Evolutionary conservation across 768 basidiomycete genomes (phyloP).

Genomic region (Coprinopsis cinerea): DNA sequence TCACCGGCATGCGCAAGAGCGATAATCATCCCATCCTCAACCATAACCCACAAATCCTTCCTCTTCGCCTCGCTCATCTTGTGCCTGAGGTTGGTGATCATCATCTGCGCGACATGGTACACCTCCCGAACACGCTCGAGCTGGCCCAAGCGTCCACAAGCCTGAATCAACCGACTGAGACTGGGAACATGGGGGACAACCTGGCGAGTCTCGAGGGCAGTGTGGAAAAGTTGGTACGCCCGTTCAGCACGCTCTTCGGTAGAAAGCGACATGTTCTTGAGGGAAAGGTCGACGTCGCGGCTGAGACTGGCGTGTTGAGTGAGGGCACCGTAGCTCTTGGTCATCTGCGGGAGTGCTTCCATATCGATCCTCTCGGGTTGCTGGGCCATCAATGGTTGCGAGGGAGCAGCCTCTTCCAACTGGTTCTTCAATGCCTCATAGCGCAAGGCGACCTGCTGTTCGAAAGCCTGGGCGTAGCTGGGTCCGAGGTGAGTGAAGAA

Average conservation of each 20-base stretch:
- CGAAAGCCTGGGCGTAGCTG: slow-evolving; percentile 1
- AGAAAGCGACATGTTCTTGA: slow-evolving; percentile 7
- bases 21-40: slow-evolving; percentile 90
- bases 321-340: neutral
- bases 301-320: neutral
- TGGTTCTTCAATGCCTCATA: slow-evolving; percentile 2
- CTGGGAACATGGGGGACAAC: slow-evolving; percentile 45
- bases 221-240: slow-evolving; percentile 47
- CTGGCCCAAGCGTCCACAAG: slow-evolving; percentile 58
- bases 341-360: neutral
- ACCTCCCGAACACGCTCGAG: slow-evolving; percentile 55
- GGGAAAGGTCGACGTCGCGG: slow-evolving; percentile 8
- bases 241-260: slow-evolving; percentile 7
- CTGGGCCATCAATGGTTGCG: neutral
- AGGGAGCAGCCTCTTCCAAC: neutral
- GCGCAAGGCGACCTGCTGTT: neutral
- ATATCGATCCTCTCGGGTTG: neutral
- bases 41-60: slow-evolving; percentile 56
- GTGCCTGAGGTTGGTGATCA: slow-evolving; percentile 41
- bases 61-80: slow-evolving; percentile 7
- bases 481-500: slow-evolving; percentile 3
- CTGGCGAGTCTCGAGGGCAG: slow-evolving; percentile 32
- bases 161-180: slow-evolving; percentile 60
- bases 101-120: slow-evolving; percentile 63
- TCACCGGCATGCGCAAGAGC: slow-evolving; percentile 79